Evolutionary conservation across 2,329 filamentous ascomycete species (phyloP).

Genomic region (Domatiomyces globalis): DNA sequence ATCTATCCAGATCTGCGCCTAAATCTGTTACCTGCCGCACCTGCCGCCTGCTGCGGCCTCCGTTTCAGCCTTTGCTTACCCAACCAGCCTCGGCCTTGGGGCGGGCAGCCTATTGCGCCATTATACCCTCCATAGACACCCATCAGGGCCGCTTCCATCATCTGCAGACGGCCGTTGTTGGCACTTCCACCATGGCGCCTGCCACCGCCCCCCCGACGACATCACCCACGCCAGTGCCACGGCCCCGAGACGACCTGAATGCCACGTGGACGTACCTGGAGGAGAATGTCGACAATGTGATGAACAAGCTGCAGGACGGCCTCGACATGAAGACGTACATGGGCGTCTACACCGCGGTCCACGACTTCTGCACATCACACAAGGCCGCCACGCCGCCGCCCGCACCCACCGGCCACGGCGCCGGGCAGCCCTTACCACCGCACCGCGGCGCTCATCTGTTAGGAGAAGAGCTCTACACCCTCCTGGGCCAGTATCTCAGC

Average conservation of each 20-base stretch:
- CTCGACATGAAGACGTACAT: slow-evolving; percentile 69
- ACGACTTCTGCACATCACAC: slow-evolving; percentile 98
- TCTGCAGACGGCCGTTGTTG: background rate
- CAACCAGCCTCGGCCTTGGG: background rate
- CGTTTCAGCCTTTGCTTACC: background rate
- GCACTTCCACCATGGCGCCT: slow-evolving; percentile 10
- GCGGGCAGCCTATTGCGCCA: background rate
- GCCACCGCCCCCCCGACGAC: slow-evolving; percentile 1
- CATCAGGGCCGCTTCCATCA: background rate
- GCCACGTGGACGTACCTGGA: slow-evolving; percentile 80
- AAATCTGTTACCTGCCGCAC: background rate
- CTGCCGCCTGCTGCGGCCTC: background rate
- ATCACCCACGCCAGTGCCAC: slow-evolving; percentile 11
- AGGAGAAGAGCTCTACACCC: slow-evolving; percentile 89
- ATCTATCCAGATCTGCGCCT: background rate
- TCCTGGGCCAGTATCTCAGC: slow-evolving; percentile 73
- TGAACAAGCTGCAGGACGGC: slow-evolving; percentile 79
- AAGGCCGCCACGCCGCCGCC: slow-evolving; percentile 59
- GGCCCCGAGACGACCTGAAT: slow-evolving; percentile 38
- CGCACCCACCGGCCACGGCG: slow-evolving; percentile 55
- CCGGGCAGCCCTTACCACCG: slow-evolving; percentile 4
- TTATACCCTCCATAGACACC: background rate
- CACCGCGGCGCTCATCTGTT: slow-evolving; percentile 57
- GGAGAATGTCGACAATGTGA: slow-evolving; percentile 77
- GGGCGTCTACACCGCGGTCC: slow-evolving; percentile 55